Evolutionary conservation across 2,329 filamentous ascomycete genomes (phyloP).

Genomic region (Eutypa lata): DNA sequence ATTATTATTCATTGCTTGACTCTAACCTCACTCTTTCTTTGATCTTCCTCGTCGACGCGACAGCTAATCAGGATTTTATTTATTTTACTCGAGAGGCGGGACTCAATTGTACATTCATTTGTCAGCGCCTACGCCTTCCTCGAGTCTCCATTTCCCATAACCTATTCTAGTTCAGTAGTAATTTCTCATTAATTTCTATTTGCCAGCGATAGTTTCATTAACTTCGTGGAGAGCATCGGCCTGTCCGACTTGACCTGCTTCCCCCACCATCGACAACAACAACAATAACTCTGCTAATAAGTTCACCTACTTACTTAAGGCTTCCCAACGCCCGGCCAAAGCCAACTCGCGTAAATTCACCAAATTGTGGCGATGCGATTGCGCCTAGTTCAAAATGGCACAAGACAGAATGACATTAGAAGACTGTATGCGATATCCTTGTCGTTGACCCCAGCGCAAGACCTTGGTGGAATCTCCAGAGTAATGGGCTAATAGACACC

Average conservation of each 20-base stretch:
- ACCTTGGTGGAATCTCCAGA: neutral
- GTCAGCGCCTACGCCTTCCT: neutral
- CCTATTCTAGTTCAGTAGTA: too few relatives aligned
- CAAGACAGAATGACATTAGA: constrained; percentile 79
- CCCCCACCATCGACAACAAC: too few relatives aligned
- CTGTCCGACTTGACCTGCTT: too few relatives aligned
- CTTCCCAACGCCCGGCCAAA: neutral
- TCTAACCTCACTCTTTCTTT: too few relatives aligned
- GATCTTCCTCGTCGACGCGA: too few relatives aligned
- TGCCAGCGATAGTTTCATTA: too few relatives aligned
- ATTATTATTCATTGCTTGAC: too few relatives aligned
- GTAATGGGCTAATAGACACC: constrained; percentile 11
- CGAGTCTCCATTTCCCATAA: neutral
- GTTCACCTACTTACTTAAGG: too few relatives aligned
- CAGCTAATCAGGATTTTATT: too few relatives aligned
- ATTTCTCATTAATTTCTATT: too few relatives aligned
- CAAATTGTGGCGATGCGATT: constrained; percentile 20
- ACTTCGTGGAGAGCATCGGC: too few relatives aligned
- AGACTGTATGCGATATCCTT: constrained; percentile 63
- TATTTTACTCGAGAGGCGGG: neutral
- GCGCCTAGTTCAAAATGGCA: constrained; percentile 59
- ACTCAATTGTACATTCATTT: neutral
- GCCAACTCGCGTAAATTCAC: neutral
- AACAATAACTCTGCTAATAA: too few relatives aligned
- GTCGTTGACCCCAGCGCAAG: neutral